These are phyloP conservation scores for Cryphonectria japonica DNA, from an alignment of 2,329 filamentous ascomycete genomes.

Conservation along the genomic window DNA sequence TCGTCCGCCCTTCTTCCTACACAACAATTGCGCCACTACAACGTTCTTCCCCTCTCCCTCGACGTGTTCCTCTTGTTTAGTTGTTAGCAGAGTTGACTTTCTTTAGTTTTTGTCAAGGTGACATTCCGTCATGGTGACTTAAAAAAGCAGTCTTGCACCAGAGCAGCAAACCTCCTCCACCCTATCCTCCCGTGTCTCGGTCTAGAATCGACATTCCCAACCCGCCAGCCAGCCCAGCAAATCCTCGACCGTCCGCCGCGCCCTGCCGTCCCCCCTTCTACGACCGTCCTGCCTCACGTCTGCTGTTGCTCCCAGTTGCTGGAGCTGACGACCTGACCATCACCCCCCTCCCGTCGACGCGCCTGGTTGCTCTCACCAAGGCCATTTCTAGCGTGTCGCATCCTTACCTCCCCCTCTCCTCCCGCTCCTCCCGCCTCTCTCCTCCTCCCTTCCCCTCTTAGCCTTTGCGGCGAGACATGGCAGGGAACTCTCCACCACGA, in stretches of 20 bases:
- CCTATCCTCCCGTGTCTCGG: constrained; percentile 22
- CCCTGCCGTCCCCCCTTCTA: constrained; percentile 16
- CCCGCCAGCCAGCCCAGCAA: constrained; percentile 23
- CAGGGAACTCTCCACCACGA: constrained; percentile 68
- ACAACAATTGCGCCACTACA: constrained; percentile 16
- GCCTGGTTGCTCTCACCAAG: constrained; percentile 29
- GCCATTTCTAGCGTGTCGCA: neutral
- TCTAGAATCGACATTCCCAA: constrained; percentile 15
- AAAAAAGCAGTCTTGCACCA: constrained; percentile 8
- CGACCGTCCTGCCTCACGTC: neutral
- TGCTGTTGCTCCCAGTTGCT: neutral
- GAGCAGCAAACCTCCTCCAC: constrained; percentile 28
- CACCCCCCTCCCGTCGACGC: constrained; percentile 31
- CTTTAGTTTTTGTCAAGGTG: constrained; percentile 8
- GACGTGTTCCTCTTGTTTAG: constrained; percentile 15
- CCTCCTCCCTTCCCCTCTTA: constrained; percentile 38
- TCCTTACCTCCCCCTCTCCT: constrained; percentile 2
- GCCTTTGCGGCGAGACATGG: constrained; percentile 53
- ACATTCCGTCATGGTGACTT: constrained; percentile 19
- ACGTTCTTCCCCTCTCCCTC: constrained; percentile 14
- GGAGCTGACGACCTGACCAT: neutral
- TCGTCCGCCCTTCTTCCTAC: constrained; percentile 17
- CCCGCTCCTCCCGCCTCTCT: constrained; percentile 18
- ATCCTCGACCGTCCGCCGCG: neutral
- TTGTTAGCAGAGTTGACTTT: constrained; percentile 11